phyloP scores from a whole-genome alignment of 805 yeast genomes.

The Cyberlindnera mycetangii region DNA sequence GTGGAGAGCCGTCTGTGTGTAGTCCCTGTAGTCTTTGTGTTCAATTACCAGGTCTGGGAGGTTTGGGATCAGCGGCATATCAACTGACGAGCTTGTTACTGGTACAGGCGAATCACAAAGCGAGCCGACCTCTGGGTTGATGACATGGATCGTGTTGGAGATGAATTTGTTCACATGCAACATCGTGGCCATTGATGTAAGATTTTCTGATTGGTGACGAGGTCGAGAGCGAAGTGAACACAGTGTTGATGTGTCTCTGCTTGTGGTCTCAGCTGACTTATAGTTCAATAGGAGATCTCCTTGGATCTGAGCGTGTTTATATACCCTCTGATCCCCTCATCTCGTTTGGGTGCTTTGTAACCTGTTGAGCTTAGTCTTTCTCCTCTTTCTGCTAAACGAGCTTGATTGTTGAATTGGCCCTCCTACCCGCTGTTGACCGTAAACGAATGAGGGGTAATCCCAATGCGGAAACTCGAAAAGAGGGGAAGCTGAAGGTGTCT shows the following conservation, averaged over 20 bases:
- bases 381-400: not conserved
- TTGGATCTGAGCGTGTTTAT: not conserved
- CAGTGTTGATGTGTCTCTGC: too few relatives aligned
- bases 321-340: not conserved
- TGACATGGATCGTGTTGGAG: constrained; percentile 21
- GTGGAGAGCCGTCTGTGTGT: constrained; percentile 10
- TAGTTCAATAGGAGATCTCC: not conserved
- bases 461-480: constrained; percentile 5
- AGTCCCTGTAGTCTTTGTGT: not conserved
- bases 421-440: too few relatives aligned
- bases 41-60: not conserved
- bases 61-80: not conserved
- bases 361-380: constrained; percentile 2
- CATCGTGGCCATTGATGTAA: constrained; percentile 6
- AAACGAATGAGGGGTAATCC: constrained; percentile 9
- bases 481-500: constrained; percentile 1
- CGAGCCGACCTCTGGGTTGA: constrained; percentile 18
- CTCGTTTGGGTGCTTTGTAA: constrained; percentile 4
- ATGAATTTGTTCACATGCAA: constrained; percentile 24
- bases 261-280: not conserved
- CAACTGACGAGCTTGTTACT: not conserved
- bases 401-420: not conserved
- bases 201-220: not conserved
- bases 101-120: constrained; percentile 15
- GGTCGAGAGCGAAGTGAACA: not conserved